Conservation (phyloP, 257 asterid species). For the Solanum chilense region DNA sequence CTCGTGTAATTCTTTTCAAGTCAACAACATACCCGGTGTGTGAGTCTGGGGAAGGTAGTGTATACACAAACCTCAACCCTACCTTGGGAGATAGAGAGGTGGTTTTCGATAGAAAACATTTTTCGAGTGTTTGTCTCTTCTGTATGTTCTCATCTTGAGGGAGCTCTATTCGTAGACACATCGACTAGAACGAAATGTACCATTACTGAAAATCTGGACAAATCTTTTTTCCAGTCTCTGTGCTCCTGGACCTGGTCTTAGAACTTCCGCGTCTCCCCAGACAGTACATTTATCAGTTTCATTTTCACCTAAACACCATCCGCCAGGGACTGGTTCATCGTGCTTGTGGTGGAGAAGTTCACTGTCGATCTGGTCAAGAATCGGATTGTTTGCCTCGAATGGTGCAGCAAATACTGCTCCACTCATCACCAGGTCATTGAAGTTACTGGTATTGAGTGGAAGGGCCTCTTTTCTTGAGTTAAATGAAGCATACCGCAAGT, state of each 20-base stretch:
- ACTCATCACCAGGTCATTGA: slow-evolving; percentile 36
- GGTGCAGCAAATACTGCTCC: slow-evolving; percentile 84
- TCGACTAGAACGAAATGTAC: slow-evolving; percentile 21
- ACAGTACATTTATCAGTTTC: slow-evolving; percentile 27
- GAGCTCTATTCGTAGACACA: slow-evolving; percentile 20
- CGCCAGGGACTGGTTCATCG: slow-evolving; percentile 58
- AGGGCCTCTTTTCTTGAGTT: slow-evolving; percentile 27
- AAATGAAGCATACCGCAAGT: slow-evolving; percentile 35
- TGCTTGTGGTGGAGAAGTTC: slow-evolving; percentile 36
- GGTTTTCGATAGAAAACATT: neutral
- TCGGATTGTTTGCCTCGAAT: slow-evolving; percentile 29
- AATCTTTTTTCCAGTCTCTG: slow-evolving; percentile 50
- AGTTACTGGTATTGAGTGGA: slow-evolving; percentile 45
- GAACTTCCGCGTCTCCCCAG: slow-evolving; percentile 85
- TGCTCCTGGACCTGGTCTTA: slow-evolving; percentile 69
- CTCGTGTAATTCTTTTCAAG: neutral
- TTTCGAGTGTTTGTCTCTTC: neutral
- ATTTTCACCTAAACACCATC: slow-evolving; percentile 83
- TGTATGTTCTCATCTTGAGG: neutral
- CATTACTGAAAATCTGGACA: slow-evolving; percentile 31
- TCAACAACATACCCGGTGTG: neutral
- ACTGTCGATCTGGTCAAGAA: slow-evolving; percentile 63
- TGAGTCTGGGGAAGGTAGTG: neutral
- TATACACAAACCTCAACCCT: neutral
- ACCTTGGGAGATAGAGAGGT: neutral